phyloP scores from a whole-genome alignment of 2,329 filamentous ascomycete genomes.

The Talaromyces islandicus region DNA sequence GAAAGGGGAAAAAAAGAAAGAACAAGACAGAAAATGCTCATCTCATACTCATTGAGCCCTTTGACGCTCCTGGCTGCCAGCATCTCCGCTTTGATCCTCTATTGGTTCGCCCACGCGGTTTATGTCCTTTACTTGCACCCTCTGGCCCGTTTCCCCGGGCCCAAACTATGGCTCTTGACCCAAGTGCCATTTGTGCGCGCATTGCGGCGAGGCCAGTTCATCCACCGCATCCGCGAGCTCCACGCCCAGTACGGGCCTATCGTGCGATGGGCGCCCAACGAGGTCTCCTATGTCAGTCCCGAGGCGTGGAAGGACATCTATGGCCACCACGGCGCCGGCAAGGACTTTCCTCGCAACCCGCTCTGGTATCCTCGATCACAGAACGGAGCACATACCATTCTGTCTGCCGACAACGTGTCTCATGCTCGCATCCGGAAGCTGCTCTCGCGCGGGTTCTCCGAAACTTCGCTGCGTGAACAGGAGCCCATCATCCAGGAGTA shows the following conservation, averaged over 20 bases:
- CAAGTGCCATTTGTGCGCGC: background rate
- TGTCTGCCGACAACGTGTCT: background rate
- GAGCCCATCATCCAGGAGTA: background rate
- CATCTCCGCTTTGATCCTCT: background rate
- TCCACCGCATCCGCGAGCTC: conserved; percentile 19
- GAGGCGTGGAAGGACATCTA: conserved; percentile 28
- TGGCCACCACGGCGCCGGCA: background rate
- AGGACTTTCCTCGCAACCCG: background rate
- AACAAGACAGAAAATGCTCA: too few species aligned
- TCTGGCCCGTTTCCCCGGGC: background rate
- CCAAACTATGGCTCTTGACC: background rate
- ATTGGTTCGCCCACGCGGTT: background rate
- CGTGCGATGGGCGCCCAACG: conserved; percentile 30
- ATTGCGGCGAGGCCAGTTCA: conserved; percentile 14
- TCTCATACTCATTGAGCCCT: too few species aligned
- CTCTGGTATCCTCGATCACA: background rate
- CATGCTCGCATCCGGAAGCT: background rate
- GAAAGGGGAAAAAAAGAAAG: too few species aligned
- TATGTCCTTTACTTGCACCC: background rate
- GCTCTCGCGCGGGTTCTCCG: background rate
- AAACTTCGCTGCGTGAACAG: background rate
- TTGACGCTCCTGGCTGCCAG: too few species aligned
- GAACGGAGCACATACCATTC: background rate
- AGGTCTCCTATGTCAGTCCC: conserved; percentile 27
- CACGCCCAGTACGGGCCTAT: conserved; percentile 32